Percentiles rank a stretch among this genome's conserved stretches.
phyloP scores from a whole-genome alignment of 495 filamentous ascomycete species.

The Parmelia sp. region DNA sequence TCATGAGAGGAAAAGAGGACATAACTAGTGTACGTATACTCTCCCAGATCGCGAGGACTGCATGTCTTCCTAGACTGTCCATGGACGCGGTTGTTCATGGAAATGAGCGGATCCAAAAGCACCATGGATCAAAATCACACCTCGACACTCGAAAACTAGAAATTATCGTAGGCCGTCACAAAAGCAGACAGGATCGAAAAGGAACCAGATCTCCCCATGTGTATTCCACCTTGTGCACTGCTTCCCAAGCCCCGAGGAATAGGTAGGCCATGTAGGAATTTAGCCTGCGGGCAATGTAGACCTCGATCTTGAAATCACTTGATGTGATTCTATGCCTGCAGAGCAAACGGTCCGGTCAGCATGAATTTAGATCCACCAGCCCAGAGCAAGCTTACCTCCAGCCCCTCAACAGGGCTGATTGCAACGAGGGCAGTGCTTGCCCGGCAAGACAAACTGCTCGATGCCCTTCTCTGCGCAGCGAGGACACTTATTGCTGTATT shows the following conservation, averaged over 20 bases:
- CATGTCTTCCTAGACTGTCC: background rate
- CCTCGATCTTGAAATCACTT: background rate
- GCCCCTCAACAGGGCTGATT: slow-evolving; percentile 14
- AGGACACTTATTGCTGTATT: background rate
- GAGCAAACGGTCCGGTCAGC: background rate
- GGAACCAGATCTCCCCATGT: background rate
- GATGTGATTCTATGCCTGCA: background rate
- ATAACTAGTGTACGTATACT: no score
- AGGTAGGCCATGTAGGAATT: background rate
- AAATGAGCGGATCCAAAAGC: background rate
- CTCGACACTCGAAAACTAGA: background rate
- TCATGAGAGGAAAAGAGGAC: no score
- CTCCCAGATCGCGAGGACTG: no score
- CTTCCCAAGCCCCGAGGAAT: background rate
- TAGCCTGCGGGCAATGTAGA: background rate
- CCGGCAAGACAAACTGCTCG: slow-evolving; percentile 18
- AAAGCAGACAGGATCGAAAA: no score
- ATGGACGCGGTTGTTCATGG: background rate
- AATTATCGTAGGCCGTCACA: background rate
- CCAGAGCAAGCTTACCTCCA: background rate
- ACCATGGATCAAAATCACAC: background rate
- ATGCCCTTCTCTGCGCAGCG: slow-evolving; percentile 16
- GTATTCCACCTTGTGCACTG: background rate
- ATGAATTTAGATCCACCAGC: no score
- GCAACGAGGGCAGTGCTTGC: slow-evolving; percentile 18